Conservation (phyloP, 108 stramenopile species). For the Cyclotella atomus region DNA sequence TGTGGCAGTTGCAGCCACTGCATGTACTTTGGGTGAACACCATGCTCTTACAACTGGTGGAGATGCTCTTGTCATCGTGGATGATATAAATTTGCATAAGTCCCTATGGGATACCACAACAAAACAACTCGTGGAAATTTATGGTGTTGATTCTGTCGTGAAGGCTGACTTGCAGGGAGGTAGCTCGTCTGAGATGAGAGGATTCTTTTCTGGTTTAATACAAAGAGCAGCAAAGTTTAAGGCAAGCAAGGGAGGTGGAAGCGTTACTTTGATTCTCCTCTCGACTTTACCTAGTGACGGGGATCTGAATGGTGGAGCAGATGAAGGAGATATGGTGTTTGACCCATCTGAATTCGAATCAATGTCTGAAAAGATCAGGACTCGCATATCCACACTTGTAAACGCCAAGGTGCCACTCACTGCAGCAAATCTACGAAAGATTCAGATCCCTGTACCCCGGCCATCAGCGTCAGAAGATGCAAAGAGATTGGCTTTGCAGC, state of each 20-base stretch:
- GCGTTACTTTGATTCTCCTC: slow-evolving; percentile 75
- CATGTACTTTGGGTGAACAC: slow-evolving; percentile 81
- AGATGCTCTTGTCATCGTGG: slow-evolving; percentile 81
- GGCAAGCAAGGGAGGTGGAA: slow-evolving; percentile 73
- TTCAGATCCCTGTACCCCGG: slow-evolving; percentile 79
- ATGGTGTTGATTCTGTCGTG: slow-evolving; percentile 84
- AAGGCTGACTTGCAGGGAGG: slow-evolving; percentile 79
- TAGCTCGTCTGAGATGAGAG: slow-evolving; percentile 88
- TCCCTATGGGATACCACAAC: slow-evolving; percentile 87
- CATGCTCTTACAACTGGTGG: slow-evolving; percentile 69
- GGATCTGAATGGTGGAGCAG: slow-evolving; percentile 6
- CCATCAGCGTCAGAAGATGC: slow-evolving; percentile 62
- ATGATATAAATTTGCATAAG: slow-evolving; percentile 83
- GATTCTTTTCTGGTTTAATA: slow-evolving; percentile 82
- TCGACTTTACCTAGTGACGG: slow-evolving; percentile 60
- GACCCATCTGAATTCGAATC: slow-evolving; percentile 69
- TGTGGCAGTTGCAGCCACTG: slow-evolving; percentile 68
- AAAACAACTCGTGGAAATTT: slow-evolving; percentile 71
- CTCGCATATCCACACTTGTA: slow-evolving; percentile 68
- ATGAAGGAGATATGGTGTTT: slow-evolving; percentile 50
- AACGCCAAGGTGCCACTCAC: slow-evolving; percentile 80
- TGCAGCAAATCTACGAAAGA: slow-evolving; percentile 77
- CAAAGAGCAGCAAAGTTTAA: slow-evolving; percentile 90
- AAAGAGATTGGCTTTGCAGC: slow-evolving; percentile 78
- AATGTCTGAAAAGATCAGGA: slow-evolving; percentile 63